Conservation (phyloP, 2,329 filamentous ascomycete genomes). For the Fusarium transvaalense region DNA sequence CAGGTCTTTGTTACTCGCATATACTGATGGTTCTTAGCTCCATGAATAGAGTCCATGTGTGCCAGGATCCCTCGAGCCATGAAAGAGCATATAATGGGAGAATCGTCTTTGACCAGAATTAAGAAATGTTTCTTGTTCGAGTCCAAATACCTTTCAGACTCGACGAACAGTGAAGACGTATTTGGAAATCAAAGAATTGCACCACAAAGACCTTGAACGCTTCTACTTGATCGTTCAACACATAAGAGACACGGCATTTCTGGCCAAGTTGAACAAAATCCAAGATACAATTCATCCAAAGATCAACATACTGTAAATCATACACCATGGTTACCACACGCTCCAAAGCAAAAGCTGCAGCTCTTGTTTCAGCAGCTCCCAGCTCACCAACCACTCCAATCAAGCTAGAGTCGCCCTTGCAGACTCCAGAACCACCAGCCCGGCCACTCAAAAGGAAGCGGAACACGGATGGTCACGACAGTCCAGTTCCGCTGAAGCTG, state of each 20-base stretch:
- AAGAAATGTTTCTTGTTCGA: neutral
- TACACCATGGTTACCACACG: slow-evolving; percentile 14
- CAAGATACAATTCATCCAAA: neutral
- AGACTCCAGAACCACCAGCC: neutral
- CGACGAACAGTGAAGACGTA: neutral
- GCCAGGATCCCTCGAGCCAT: neutral
- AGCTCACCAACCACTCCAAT: neutral
- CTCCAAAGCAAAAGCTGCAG: neutral
- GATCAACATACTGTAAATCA: neutral
- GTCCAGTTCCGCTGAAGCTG: slow-evolving; percentile 13
- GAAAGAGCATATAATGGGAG: neutral
- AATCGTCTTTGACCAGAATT: neutral
- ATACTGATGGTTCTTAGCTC: too few species aligned
- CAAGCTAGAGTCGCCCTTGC: neutral
- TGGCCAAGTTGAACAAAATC: neutral
- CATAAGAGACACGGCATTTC: slow-evolving; percentile 3
- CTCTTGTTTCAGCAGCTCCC: neutral
- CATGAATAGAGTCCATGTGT: neutral
- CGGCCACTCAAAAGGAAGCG: slow-evolving; percentile 12
- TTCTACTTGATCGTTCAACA: neutral
- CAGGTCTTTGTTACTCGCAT: neutral
- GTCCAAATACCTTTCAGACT: neutral
- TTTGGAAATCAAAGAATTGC: neutral
- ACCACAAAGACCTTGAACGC: neutral
- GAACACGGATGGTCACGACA: neutral